Conservation (phyloP, 73 alveolate species). For the Durusdinium trenchii region DNA sequence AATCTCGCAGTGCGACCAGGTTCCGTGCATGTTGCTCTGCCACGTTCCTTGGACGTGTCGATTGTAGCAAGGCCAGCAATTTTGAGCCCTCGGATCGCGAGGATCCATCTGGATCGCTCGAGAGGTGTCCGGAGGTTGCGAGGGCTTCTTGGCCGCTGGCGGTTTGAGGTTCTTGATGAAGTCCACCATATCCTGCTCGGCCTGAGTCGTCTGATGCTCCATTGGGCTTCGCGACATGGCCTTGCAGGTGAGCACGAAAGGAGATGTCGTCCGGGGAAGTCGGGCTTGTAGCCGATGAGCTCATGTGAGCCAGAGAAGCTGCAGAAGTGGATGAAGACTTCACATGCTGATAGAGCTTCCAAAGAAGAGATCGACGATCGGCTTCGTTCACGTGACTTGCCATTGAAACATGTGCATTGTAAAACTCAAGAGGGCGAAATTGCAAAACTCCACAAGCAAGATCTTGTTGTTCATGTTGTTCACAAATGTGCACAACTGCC, state of each 20-base stretch:
- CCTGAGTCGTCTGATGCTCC: too few relatives aligned
- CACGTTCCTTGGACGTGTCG: too few relatives aligned
- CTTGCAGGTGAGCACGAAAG: conserved; percentile 2
- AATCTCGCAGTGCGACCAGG: neutral
- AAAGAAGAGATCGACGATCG: neutral
- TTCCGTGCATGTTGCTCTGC: too few relatives aligned
- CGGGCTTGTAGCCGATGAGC: neutral
- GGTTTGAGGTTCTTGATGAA: neutral
- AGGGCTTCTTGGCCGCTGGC: neutral
- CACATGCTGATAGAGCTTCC: neutral
- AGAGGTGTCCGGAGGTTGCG: neutral
- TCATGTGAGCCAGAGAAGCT: neutral
- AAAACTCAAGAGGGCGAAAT: neutral
- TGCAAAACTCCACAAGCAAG: neutral
- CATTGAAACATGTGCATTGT: neutral
- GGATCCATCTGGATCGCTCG: neutral
- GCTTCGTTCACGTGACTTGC: neutral
- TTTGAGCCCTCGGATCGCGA: conserved; percentile 4
- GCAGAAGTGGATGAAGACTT: neutral
- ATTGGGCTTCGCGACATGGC: neutral
- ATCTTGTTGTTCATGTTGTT: neutral
- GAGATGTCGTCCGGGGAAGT: neutral
- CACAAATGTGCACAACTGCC: neutral
- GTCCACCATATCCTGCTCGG: neutral
- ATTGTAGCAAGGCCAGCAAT: neutral